Conservation (phyloP, 176 grass and related monocot species). For the Avena atlantica region DNA sequence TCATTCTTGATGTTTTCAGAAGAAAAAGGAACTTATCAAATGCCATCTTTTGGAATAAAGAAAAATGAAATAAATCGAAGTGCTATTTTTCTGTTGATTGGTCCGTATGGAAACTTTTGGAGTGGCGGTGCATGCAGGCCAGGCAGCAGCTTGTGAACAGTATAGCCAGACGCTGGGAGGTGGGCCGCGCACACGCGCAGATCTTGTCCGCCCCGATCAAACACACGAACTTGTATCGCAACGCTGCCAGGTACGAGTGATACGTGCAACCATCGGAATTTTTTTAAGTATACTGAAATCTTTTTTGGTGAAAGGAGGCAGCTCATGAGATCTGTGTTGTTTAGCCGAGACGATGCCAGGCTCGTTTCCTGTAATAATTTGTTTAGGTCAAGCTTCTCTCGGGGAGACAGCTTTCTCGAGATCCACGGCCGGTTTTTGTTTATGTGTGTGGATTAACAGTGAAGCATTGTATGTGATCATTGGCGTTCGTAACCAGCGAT, state of each 20-base stretch:
- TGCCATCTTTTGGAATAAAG: background rate
- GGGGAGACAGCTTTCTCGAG: constrained; percentile 19
- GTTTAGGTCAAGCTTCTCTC: constrained; percentile 21
- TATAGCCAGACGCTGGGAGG: background rate
- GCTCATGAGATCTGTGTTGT: too few relatives aligned
- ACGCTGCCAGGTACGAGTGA: background rate
- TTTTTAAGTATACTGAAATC: too few relatives aligned
- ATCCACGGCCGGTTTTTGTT: too few relatives aligned
- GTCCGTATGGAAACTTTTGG: background rate
- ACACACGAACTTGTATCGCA: too few relatives aligned
- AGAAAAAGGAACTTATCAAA: background rate
- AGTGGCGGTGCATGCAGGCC: constrained; percentile 15
- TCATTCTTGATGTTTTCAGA: background rate
- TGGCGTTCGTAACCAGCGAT: too few relatives aligned
- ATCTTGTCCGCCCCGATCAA: background rate
- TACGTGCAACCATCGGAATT: too few relatives aligned
- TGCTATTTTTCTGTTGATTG: background rate
- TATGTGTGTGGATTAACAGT: too few relatives aligned
- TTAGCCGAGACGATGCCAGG: too few relatives aligned
- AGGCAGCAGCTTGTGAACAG: constrained; percentile 8
- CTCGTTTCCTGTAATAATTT: too few relatives aligned
- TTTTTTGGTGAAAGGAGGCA: too few relatives aligned
- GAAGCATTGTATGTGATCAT: too few relatives aligned
- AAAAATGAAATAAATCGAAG: background rate
- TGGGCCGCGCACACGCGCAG: background rate